Evolutionary conservation across 2,329 filamentous ascomycete species (phyloP).

Genomic region (Aureobasidium zeae): DNA sequence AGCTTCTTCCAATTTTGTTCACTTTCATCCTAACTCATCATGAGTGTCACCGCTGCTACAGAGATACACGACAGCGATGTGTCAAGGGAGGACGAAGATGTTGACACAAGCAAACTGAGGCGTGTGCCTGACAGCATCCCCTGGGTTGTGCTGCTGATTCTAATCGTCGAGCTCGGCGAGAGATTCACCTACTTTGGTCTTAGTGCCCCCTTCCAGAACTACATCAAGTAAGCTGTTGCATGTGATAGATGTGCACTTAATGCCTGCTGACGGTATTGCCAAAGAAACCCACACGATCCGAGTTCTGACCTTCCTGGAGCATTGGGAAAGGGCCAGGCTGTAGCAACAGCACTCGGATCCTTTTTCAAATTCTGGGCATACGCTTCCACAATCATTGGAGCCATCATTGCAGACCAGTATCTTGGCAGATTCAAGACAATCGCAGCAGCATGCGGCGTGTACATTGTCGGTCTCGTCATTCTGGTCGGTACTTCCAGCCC

Average conservation of each 20-base stretch:
- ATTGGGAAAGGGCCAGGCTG: conserved; percentile 22
- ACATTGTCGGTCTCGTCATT: conserved; percentile 30
- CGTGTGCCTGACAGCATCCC: background rate
- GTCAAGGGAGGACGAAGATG: background rate
- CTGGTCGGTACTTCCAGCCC: conserved; percentile 23
- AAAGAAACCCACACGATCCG: background rate
- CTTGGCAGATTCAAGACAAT: conserved; percentile 62
- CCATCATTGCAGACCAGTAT: conserved; percentile 32
- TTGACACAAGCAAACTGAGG: background rate
- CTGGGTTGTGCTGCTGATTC: conserved; percentile 9
- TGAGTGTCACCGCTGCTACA: background rate
- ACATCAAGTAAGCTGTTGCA: conserved; percentile 32
- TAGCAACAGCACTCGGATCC: conserved; percentile 35
- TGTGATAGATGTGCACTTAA: no score
- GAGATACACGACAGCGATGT: background rate
- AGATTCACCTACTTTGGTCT: conserved; percentile 23
- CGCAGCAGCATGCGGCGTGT: conserved; percentile 22
- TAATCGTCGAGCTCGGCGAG: conserved; percentile 21
- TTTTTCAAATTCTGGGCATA: conserved; percentile 36
- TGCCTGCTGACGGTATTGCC: no score
- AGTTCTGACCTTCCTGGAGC: background rate
- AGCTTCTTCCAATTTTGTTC: no score
- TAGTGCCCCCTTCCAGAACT: conserved; percentile 36
- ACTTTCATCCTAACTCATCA: no score
- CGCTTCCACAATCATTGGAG: conserved; percentile 20